Conservation (phyloP, 345 rosid species). For the Ailanthus altissimus region DNA sequence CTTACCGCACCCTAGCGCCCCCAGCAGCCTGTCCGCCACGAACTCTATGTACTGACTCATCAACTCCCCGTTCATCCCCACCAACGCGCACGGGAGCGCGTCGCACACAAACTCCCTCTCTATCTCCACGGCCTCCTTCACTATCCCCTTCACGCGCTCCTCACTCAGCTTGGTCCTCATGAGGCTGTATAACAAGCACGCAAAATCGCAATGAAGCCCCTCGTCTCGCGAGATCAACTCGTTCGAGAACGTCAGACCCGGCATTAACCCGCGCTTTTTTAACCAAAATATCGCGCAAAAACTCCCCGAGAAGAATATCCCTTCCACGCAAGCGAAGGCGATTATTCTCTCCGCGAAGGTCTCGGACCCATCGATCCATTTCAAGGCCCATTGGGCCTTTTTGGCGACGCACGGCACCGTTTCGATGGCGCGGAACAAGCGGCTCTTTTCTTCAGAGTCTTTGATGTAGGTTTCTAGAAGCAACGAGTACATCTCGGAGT, state of each 20-base stretch:
- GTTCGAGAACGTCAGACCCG: conserved; percentile 89
- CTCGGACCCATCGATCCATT: conserved; percentile 81
- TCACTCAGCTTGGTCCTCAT: conserved; percentile 58
- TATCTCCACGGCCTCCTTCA: conserved; percentile 80
- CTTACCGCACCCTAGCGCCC: conserved; percentile 69
- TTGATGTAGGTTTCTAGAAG: conserved; percentile 89
- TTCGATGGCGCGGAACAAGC: conserved; percentile 67
- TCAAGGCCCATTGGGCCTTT: conserved; percentile 78
- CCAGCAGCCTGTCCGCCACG: conserved; percentile 75
- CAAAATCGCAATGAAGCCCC: conserved; percentile 93
- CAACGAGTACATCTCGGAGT: conserved; percentile 95
- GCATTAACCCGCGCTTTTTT: conserved; percentile 90
- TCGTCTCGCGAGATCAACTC: conserved; percentile 93
- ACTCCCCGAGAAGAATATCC: conserved; percentile 91
- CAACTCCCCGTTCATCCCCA: conserved; percentile 75
- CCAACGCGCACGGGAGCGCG: conserved; percentile 85
- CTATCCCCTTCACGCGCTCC: conserved; percentile 68
- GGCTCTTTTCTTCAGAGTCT: conserved; percentile 58
- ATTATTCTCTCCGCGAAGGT: conserved; percentile 73
- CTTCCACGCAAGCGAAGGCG: conserved; percentile 95
- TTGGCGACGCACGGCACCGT: conserved; percentile 77
- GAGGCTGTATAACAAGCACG: conserved; percentile 66
- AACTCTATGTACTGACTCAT: conserved; percentile 93
- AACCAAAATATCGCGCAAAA: conserved; percentile 95
- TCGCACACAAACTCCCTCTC: conserved; percentile 95